Conservation (phyloP, 306 rosid species). For the Gillenia trifoliata region DNA sequence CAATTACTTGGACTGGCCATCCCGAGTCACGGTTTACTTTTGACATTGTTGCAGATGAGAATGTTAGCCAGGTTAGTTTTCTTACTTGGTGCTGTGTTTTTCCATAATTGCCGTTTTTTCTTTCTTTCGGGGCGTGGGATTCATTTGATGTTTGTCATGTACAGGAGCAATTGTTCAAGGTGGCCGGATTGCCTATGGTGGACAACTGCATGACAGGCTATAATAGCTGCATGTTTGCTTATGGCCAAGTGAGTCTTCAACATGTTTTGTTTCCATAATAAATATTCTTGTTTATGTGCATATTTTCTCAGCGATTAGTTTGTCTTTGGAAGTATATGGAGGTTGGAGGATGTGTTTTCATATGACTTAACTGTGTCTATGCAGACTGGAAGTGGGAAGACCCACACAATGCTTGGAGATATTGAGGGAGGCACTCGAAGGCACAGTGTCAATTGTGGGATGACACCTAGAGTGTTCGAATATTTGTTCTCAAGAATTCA, state of each 20-base stretch:
- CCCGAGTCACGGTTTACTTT: constrained; percentile 93
- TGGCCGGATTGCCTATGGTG: constrained; percentile 93
- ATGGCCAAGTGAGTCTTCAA: constrained; percentile 81
- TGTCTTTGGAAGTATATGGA: not conserved
- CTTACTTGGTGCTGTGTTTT: not conserved
- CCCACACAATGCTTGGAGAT: constrained; percentile 99
- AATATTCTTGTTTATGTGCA: not conserved
- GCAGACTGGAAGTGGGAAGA: constrained; percentile 99
- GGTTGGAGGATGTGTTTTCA: not conserved
- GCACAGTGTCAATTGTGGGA: constrained; percentile 96
- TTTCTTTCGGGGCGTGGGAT: constrained; percentile 8
- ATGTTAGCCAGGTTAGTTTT: constrained; percentile 72
- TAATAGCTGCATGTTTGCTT: constrained; percentile 99
- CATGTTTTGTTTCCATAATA: not conserved
- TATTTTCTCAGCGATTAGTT: not conserved
- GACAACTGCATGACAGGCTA: constrained; percentile 96
- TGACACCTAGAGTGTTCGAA: constrained; percentile 97
- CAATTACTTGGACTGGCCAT: constrained; percentile 86
- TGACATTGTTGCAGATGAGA: constrained; percentile 95
- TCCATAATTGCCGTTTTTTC: not conserved
- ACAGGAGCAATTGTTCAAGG: constrained; percentile 91
- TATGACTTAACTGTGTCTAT: constrained; percentile 8
- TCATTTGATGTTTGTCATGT: constrained; percentile 11
- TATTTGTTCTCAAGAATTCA: constrained; percentile 86
- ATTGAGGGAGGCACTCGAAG: constrained; percentile 96